phyloP scores from a whole-genome alignment of 805 yeast species.

The Brettanomyces bruxellensis region DNA sequence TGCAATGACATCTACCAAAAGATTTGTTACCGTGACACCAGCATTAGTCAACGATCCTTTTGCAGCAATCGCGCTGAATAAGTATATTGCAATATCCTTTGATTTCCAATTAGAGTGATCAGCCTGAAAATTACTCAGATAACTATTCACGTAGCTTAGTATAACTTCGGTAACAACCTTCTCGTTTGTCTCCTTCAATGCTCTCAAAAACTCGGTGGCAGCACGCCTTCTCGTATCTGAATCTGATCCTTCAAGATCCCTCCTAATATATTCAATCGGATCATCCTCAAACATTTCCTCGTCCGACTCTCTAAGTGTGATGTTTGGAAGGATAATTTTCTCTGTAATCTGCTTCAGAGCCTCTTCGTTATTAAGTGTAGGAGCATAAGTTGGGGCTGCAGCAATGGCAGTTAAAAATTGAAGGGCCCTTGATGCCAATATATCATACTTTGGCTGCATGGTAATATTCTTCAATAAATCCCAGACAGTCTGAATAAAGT shows the following conservation, averaged over 20 bases:
- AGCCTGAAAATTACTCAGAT: constrained; percentile 44
- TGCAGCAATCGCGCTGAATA: constrained; percentile 84
- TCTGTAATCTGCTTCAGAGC: constrained; percentile 70
- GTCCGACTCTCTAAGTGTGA: constrained; percentile 76
- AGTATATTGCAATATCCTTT: constrained; percentile 78
- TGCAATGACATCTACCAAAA: constrained; percentile 74
- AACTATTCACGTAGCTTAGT: constrained; percentile 60
- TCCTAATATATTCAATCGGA: constrained; percentile 84
- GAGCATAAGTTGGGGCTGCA: constrained; percentile 55
- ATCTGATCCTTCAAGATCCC: constrained; percentile 94
- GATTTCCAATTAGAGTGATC: constrained; percentile 59
- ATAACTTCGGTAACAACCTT: constrained; percentile 66
- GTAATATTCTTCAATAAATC: constrained; percentile 57
- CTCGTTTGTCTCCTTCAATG: constrained; percentile 72
- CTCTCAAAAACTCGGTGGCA: constrained; percentile 86
- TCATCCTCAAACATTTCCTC: constrained; percentile 95
- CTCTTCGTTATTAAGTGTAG: constrained; percentile 51
- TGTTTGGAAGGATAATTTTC: constrained; percentile 82
- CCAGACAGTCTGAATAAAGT: constrained; percentile 82
- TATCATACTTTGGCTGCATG: constrained; percentile 69
- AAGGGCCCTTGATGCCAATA: constrained; percentile 72
- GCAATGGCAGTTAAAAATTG: constrained; percentile 78
- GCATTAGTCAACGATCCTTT: constrained; percentile 80
- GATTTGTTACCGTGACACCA: constrained; percentile 83
- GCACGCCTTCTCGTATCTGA: constrained; percentile 87